Base-by-base conservation (phyloP, 1,284 basidiomycete species). In the Sanguinoderma infundibulare region DNA sequence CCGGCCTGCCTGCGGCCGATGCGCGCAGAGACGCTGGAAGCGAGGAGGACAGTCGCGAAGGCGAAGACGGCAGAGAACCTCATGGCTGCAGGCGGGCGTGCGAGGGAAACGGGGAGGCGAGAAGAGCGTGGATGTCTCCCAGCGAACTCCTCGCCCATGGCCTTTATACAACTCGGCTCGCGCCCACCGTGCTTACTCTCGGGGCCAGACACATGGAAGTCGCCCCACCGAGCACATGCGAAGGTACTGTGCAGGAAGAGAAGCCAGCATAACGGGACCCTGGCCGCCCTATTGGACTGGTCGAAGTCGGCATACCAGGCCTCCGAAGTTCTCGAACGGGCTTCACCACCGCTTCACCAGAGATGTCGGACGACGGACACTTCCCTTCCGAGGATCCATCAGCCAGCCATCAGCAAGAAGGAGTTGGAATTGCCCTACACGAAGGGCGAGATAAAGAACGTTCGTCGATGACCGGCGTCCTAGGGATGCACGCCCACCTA, bases 1-100 rank as follows among this genome's bases (percentile, higher is more conserved):
- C 64, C 56, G 1, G 63, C 62, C 60, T 70, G 70, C 46, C 69
- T 66, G n/a, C 58, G 61, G 9, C 58, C 57, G 14, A 69, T 50
- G 24, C 64, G 57, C 3, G 66, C 69, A 22, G 65, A 60, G 28
- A 55, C 58, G 10, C 60, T 57, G 52, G 59, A 57, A 14, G 62
- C 50, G 32, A 70, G 26, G 54, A 68, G 56, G 10, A 60, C 60
- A 35, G 64, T 59, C 44, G 67, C 20, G 20, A 70, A 24, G 24
- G 64, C 34, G 55, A 64, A 53, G 51, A 63, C 34, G 17, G 63
- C 53, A 20, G 63, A 53, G 51, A 67, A 59, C 64, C 67, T 69
- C 66, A 69, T 70, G 26, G 17, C 46, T 20, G 46, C 46, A 49
- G 46, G 10, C 44, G 6, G 44, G 44, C n/a, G 46, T 17, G 38